A percentile compares a stretch with the other conserved stretches of the same genome.
Evolutionary conservation across 139 green algal species (phyloP).

Genomic region (Eudorina sp.): DNA sequence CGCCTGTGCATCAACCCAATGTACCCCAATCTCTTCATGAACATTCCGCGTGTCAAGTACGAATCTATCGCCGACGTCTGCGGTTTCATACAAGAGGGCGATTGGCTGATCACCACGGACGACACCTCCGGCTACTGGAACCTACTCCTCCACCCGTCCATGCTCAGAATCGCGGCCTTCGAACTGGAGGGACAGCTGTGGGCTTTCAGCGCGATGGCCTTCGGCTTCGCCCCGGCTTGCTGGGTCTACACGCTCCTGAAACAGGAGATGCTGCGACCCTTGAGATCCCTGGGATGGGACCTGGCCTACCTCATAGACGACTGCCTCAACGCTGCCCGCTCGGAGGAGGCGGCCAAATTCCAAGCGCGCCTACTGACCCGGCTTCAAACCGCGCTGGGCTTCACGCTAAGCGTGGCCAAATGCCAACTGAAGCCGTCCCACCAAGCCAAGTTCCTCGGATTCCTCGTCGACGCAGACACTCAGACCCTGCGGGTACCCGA

Average conservation of each 20-base stretch:
- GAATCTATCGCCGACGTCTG: neutral
- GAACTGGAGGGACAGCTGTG: neutral
- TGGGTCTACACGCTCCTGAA: slow-evolving; percentile 4
- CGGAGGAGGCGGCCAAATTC: neutral
- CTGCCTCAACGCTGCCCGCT: neutral
- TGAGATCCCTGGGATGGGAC: neutral
- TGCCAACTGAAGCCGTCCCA: neutral
- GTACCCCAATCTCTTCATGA: slow-evolving; percentile 21
- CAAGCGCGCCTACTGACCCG: neutral
- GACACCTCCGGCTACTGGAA: slow-evolving; percentile 21
- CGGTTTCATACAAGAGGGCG: neutral
- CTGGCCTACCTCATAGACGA: slow-evolving; percentile 27
- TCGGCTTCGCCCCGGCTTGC: neutral
- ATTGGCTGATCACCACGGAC: neutral
- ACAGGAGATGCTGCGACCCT: neutral
- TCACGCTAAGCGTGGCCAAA: slow-evolving; percentile 9
- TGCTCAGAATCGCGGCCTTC: neutral
- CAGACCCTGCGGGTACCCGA: neutral
- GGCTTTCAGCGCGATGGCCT: neutral
- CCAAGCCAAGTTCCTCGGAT: neutral
- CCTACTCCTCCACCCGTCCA: neutral
- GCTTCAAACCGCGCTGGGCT: neutral
- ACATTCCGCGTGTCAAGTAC: neutral
- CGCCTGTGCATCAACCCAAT: slow-evolving; percentile 25
- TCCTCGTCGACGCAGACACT: neutral